A percentile compares a stretch with the other conserved stretches of the same genome.
Conservation (phyloP, 2,329 filamentous ascomycete species). For the Ophiostoma quercus region DNA sequence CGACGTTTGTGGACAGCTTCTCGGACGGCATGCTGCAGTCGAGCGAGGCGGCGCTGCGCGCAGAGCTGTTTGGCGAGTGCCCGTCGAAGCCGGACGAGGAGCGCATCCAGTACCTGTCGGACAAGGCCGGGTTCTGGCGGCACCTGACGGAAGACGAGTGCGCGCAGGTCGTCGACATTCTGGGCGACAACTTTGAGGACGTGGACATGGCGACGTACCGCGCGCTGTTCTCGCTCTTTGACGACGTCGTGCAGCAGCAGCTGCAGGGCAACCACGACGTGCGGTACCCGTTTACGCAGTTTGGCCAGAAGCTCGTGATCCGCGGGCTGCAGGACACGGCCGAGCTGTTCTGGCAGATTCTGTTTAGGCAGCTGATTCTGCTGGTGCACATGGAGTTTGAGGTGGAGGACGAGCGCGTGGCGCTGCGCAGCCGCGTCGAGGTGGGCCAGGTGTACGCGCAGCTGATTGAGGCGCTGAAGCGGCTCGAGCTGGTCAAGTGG, state of each 20-base stretch:
- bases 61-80: conserved; percentile 69
- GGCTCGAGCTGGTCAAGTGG: conserved; percentile 70
- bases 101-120: conserved; percentile 72
- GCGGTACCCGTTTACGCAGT: conserved; percentile 59
- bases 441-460: conserved; percentile 65
- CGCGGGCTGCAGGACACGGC: conserved; percentile 75
- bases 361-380: conserved; percentile 77
- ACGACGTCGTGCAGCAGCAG: conserved; percentile 34
- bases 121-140: conserved; percentile 70
- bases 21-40: conserved; percentile 63
- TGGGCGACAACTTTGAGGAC: conserved; percentile 61
- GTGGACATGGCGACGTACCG: conserved; percentile 53
- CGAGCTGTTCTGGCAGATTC: conserved; percentile 63
- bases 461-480: conserved; percentile 64
- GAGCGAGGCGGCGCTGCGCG: conserved; percentile 61
- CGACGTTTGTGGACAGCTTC: conserved; percentile 65
- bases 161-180: conserved; percentile 59
- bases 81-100: conserved; percentile 64
- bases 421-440: conserved; percentile 54
- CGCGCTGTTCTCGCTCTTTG: conserved; percentile 46
- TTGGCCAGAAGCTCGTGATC: conserved; percentile 70
- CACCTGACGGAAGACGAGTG: conserved; percentile 80
- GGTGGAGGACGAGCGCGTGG: conserved; percentile 66
- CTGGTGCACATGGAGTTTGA: conserved; percentile 83
- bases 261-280: conserved; percentile 38